Percentiles rank a stretch among this genome's conserved stretches.
Evolutionary conservation across 495 filamentous ascomycete species (phyloP).

Genomic region (Trichocladium antarcticum): DNA sequence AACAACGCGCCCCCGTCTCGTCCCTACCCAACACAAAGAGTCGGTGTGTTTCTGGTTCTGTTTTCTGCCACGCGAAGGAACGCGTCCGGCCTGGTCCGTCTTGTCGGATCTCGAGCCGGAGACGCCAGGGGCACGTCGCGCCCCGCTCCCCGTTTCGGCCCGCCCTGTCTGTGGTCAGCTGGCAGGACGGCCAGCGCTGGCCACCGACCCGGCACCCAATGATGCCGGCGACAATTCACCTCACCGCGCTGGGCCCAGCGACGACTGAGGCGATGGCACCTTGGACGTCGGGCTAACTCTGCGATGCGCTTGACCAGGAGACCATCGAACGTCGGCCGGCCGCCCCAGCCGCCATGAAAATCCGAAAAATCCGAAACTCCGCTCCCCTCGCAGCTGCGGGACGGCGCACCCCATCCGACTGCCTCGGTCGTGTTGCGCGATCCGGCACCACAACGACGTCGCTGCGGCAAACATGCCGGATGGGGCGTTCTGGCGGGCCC

Average conservation of each 20-base stretch:
- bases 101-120: constrained; percentile 13
- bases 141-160: constrained; percentile 4
- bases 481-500: constrained; percentile 6
- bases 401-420: background rate
- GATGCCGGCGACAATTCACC: constrained; percentile 15
- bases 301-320: background rate
- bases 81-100: no score
- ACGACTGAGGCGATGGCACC: background rate
- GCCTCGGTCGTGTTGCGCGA: background rate
- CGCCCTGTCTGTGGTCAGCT: constrained; percentile 1
- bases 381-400: background rate
- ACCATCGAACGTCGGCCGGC: background rate
- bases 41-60: constrained; percentile 29
- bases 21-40: constrained; percentile 24
- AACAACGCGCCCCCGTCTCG: constrained; percentile 16
- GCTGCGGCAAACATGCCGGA: constrained; percentile 10
- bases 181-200: background rate
- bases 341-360: constrained; percentile 2
- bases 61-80: constrained; percentile 25
- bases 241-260: constrained; percentile 1
- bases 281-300: background rate
- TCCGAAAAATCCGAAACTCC: background rate
- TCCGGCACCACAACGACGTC: background rate
- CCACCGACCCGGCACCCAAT: constrained; percentile 13
- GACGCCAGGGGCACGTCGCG: constrained; percentile 4